Evolutionary conservation across 2,329 filamentous ascomycete species (phyloP), one percentile per base, ranked within the genome.

Genomic region (Trichoderma semiorbis): DNA sequence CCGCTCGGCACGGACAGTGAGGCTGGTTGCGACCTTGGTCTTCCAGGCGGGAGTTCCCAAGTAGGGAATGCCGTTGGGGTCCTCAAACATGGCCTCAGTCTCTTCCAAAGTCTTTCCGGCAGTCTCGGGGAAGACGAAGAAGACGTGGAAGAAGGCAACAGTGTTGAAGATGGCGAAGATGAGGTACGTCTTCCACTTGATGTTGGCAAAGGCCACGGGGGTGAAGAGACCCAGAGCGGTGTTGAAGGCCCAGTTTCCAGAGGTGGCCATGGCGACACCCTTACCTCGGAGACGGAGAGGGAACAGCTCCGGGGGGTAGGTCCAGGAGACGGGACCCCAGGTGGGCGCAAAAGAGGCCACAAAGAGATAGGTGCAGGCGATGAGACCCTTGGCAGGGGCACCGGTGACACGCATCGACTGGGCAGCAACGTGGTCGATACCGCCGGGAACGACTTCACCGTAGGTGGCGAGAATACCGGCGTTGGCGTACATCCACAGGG

Each of bases 321-420:
- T 85, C 82, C 83, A 85, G 65, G 83, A 84, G 4, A 84, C 82
- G 1, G 85, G 85, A n/a, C 84, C 85, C 83, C 83, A 85, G 16
- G 84, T 85, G 0, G 83, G 81, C 5, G 82, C 82, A 16, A 78
- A 83, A 0, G 80, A 82, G 0, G 88, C 88, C 21, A 91, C 88
- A 69, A 91, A 89, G 43, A 88, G 86, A 73, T 92, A 93, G 0
- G 89, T 91, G 74, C 86, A 90, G 2, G 90, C 89, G 70, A 92
- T 92, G 69, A 92, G 87, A 2, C 86, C 86, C 76, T 91, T 85
- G 24, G 89, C 87, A 14, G 87, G 83, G 0, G 82, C 72, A 11
- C 80, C 80, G 0, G 75, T 73, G 0, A 82, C 75, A 3, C 69
- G 88, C 74, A 92, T 85, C 0, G 86, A 92, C 6, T 79, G 77